Base-by-base conservation (phyloP, 805 yeast species). In the Hanseniaspora lindneri region DNA sequence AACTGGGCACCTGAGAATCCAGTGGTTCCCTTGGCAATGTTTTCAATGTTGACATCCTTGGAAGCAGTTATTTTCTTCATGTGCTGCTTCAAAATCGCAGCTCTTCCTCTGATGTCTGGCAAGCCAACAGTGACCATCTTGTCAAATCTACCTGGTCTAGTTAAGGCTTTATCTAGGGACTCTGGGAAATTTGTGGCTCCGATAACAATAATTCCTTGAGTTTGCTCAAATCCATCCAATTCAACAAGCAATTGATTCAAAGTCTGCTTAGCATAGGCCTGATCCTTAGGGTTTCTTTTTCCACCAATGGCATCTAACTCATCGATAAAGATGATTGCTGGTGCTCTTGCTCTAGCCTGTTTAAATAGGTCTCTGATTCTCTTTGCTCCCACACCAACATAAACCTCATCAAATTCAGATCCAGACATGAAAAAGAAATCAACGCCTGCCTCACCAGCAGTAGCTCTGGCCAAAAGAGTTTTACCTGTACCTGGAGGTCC, bases 401-500 rank as follows among this genome's bases (percentile, higher is more conserved):
- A 92, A 56, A 94, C 75, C 67, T 92, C 98, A 63, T 94, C 99
- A 62, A 92, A 92, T 64, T 92, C 98, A 1, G 96, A 85, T 41
- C 98, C 98, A 5, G 95, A 84, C 96, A 92, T 89, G 66, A 89
- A 89, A 67, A 88, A 89, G 62, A 92, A 92, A 37, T 97, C 98
- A 21, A 92, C 97, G 49, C 95, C 97, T 6, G 98, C 97, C 66
- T 89, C 97, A 54, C 97, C 97, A 7, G 98, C 98, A 27, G 96
- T 94, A 25, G 98, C 97, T 58, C 97, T 78, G 0, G 97, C 97
- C 54, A 92, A 74, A 55, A 89, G 71, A 1, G 98, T 92, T 64
- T 92, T 89, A 76, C 98, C 98, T 5, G 98, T 89, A 67, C 98
- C 98, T 36, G 98, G 98, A 33, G 98, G 98, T 40, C 98, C 98